phyloP scores from a whole-genome alignment of 129 eudicot species.

The Artemisia argyi region DNA sequence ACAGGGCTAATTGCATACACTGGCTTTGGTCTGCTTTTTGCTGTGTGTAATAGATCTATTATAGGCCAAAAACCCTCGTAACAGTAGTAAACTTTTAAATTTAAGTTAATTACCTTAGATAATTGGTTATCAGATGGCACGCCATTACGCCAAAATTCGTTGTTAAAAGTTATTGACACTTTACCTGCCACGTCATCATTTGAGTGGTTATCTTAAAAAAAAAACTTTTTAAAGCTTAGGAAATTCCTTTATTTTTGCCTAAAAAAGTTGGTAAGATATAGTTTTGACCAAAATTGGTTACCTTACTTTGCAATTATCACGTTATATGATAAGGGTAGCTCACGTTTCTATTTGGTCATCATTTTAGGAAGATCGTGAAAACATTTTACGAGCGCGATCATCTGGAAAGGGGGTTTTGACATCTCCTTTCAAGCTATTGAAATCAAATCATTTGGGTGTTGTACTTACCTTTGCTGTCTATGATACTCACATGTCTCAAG shows the following conservation, averaged over 20 bases:
- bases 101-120: no score
- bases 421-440: slow-evolving; percentile 78
- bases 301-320: no score
- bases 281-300: not conserved
- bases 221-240: no score
- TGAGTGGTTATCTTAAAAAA: not conserved
- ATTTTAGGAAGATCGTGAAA: slow-evolving; percentile 86
- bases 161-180: not conserved
- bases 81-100: no score
- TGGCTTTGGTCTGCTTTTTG: no score
- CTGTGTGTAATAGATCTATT: no score
- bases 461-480: slow-evolving; percentile 93
- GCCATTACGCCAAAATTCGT: no score
- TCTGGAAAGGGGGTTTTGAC: slow-evolving; percentile 88
- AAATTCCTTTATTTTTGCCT: no score
- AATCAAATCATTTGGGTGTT: slow-evolving; percentile 88
- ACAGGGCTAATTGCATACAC: not conserved
- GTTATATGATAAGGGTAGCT: not conserved
- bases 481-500: slow-evolving; percentile 53
- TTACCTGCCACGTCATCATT: not conserved
- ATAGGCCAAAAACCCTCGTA: no score
- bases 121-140: no score
- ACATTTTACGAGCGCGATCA: slow-evolving; percentile 87
- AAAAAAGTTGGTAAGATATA: not conserved
- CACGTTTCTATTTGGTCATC: slow-evolving; percentile 4